Percentiles rank a stretch among this genome's conserved stretches.
Evolutionary conservation across 2,329 filamentous ascomycete species (phyloP).

Genomic region (Cordyceps farinosa): DNA sequence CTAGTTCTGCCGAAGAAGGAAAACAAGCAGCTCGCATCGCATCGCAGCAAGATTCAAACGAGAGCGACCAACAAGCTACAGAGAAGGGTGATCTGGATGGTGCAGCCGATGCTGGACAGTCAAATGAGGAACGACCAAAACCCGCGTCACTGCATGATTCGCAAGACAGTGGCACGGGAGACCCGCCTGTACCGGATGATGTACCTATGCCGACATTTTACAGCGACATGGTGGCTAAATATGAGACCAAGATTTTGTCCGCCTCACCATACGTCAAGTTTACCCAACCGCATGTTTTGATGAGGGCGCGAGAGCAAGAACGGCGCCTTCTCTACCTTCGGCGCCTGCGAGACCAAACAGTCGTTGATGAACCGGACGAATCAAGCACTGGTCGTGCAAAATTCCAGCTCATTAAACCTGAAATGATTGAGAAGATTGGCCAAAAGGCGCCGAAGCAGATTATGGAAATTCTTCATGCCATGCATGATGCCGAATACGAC

Average conservation of each 20-base stretch:
- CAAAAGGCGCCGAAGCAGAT: conserved; percentile 80
- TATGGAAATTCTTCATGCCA: conserved; percentile 88
- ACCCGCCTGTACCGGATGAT: conserved; percentile 67
- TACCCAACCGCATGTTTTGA: conserved; percentile 86
- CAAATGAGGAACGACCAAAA: conserved; percentile 27
- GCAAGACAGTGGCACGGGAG: conserved; percentile 42
- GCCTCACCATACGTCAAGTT: conserved; percentile 97
- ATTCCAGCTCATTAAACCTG: conserved; percentile 88
- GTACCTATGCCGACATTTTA: conserved; percentile 88
- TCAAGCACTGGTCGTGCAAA: conserved; percentile 64
- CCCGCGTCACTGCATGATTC: conserved; percentile 40
- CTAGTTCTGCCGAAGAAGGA: conserved; percentile 30
- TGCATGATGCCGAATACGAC: conserved; percentile 95
- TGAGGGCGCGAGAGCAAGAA: conserved; percentile 89
- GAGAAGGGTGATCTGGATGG: conserved; percentile 27
- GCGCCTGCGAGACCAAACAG: conserved; percentile 73
- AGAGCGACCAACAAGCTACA: conserved; percentile 35
- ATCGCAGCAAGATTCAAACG: conserved; percentile 33
- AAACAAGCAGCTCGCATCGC: conserved; percentile 25
- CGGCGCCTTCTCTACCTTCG: conserved; percentile 77
- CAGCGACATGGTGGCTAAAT: conserved; percentile 89
- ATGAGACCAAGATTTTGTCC: conserved; percentile 88
- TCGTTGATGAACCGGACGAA: conserved; percentile 52
- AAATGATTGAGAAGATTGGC: conserved; percentile 87
- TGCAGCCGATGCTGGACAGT: conserved; percentile 28